Percentiles rank a stretch among this genome's conserved stretches.
Conservation (phyloP, 1,139 yeast species). For the Meyerozyma elateridarum region DNA sequence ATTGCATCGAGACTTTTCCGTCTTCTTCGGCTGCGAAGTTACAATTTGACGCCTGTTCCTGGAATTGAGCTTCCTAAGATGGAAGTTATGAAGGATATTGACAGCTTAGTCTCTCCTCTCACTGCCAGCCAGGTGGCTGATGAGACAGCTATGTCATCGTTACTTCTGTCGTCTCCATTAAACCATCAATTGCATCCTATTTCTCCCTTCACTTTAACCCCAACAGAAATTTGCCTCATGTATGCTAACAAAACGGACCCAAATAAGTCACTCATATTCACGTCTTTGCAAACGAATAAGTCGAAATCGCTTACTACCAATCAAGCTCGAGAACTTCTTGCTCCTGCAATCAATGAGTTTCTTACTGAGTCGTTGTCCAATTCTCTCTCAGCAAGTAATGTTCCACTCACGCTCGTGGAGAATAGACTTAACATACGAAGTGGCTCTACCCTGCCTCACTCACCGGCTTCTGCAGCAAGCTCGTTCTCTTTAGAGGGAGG, state of each 20-base stretch:
- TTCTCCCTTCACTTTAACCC: background rate
- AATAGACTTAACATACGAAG: slow-evolving; percentile 1
- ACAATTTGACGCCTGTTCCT: background rate
- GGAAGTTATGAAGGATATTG: background rate
- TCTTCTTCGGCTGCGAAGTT: slow-evolving; percentile 2
- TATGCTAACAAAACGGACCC: background rate
- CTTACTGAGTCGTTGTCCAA: background rate
- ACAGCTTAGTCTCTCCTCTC: background rate
- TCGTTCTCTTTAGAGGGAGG: slow-evolving; percentile 9
- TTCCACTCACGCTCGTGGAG: background rate
- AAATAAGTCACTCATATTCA: background rate
- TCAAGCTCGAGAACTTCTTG: background rate
- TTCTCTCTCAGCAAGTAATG: too few species aligned
- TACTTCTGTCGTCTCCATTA: slow-evolving; percentile 1
- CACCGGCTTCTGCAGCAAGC: slow-evolving; percentile 1
- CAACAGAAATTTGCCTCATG: background rate
- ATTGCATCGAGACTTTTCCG: slow-evolving; percentile 28
- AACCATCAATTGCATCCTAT: background rate
- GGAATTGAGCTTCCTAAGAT: background rate
- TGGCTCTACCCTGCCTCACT: background rate
- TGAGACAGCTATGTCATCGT: background rate
- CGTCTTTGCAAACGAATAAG: background rate
- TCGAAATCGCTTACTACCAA: background rate
- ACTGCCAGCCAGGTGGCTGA: background rate
- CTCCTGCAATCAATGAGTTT: background rate